Percentiles rank a stretch among this genome's conserved stretches.
Evolutionary conservation across 1,139 yeast species (phyloP).

Genomic region (Saccharomyces pastorianus): DNA sequence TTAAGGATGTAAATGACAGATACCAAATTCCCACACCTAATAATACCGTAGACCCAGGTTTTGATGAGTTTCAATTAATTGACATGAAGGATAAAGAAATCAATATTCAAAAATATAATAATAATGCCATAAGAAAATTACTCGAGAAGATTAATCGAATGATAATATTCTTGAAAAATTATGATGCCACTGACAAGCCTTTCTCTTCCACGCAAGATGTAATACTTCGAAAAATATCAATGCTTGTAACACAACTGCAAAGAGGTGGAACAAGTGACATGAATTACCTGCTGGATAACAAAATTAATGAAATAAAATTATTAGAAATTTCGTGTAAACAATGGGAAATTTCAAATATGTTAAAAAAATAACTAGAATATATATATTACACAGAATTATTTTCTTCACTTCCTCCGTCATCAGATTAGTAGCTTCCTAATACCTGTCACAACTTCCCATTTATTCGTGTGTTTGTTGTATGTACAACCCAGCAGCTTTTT

Average conservation of each 20-base stretch:
- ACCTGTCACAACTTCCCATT: conserved; percentile 63
- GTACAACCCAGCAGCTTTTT: conserved; percentile 62
- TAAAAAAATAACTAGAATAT: not conserved
- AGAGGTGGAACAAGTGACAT: conserved; percentile 21
- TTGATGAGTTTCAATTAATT: not conserved
- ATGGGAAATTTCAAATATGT: conserved; percentile 21
- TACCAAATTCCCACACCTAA: not conserved
- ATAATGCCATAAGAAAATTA: conserved; percentile 9
- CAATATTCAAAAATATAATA: conserved; percentile 7
- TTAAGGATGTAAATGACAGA: not conserved
- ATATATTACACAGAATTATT: not conserved
- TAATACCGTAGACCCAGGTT: not conserved
- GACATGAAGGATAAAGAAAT: not conserved
- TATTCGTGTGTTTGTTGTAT: conserved; percentile 48
- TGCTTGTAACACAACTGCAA: conserved; percentile 17
- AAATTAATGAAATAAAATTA: conserved; percentile 22
- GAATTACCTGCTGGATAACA: conserved; percentile 18
- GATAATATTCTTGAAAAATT: conserved; percentile 12
- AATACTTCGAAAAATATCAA: conserved; percentile 17
- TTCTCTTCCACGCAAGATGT: conserved; percentile 7
- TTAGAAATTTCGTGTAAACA: conserved; percentile 23
- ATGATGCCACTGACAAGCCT: conserved; percentile 2
- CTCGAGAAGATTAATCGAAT: conserved; percentile 16
- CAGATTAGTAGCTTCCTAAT: conserved; percentile 61
- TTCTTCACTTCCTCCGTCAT: not conserved